phyloP scores from a whole-genome alignment of 2,329 filamentous ascomycete genomes.

The Rhinocladiella mackenziei region DNA sequence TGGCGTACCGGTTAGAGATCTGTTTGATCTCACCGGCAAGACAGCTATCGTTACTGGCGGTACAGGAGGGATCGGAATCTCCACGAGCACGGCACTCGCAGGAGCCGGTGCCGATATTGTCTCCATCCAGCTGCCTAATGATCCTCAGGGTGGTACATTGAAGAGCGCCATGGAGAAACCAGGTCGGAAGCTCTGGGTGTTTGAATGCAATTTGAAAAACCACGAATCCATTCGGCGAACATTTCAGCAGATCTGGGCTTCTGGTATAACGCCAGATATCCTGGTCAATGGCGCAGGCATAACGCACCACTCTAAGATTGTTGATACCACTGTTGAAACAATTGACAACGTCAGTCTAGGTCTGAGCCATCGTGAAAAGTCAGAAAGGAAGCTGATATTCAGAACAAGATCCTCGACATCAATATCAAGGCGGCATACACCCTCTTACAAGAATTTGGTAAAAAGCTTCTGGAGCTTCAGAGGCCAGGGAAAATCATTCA shows the following conservation, averaged over 20 bases:
- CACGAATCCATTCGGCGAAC: background rate
- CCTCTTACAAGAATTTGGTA: constrained; percentile 2
- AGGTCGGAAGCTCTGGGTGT: background rate
- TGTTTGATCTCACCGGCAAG: background rate
- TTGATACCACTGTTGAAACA: constrained; percentile 1
- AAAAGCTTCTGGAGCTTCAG: background rate
- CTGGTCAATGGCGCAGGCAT: constrained; percentile 7
- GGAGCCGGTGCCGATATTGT: constrained; percentile 41
- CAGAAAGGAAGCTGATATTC: background rate
- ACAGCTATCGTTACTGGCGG: constrained; percentile 16
- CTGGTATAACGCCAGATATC: constrained; percentile 9
- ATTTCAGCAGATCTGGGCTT: constrained; percentile 4
- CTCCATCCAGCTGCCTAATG: constrained; percentile 36
- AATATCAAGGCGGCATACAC: constrained; percentile 6
- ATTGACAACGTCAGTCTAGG: background rate
- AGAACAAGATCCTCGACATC: constrained; percentile 3
- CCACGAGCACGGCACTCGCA: constrained; percentile 36
- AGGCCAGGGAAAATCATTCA: constrained; percentile 7
- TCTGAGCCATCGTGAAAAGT: background rate
- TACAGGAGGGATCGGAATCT: constrained; percentile 40
- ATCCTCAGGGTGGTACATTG: background rate
- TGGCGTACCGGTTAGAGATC: background rate
- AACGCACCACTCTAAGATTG: constrained; percentile 3
- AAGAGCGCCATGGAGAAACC: background rate
- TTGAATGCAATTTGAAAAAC: constrained; percentile 7